These are phyloP conservation scores for Dioscorea cayenensis DNA, from an alignment of 116 monocot species.

Conservation along the genomic window DNA sequence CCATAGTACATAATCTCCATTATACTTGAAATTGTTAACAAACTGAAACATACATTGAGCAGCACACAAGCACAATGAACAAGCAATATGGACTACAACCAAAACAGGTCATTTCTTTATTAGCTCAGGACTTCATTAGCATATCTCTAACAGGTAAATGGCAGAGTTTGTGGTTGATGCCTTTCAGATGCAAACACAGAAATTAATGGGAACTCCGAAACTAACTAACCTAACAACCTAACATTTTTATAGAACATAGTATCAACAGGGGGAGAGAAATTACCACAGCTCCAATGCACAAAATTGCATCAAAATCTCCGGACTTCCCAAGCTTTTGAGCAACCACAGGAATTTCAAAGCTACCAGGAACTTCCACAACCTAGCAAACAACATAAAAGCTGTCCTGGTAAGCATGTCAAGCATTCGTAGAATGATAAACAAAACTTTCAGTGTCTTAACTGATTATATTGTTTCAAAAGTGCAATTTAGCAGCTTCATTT, in stretches of 20 bases:
- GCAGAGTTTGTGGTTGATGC: background rate
- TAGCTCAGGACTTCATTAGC: no score
- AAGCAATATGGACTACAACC: no score
- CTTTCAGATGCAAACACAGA: background rate
- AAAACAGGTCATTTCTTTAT: no score
- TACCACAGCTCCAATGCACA: slow-evolving; percentile 99
- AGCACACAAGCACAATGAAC: no score
- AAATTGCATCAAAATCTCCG: slow-evolving; percentile 69
- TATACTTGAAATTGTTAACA: no score
- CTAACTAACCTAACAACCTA: background rate
- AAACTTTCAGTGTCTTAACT: background rate
- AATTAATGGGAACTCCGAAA: no score
- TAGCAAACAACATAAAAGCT: slow-evolving; percentile 16
- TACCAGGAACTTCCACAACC: slow-evolving; percentile 93
- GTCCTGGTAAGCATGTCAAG: background rate
- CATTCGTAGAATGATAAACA: background rate
- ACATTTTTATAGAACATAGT: background rate
- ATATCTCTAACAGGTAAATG: background rate
- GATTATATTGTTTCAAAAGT: no score
- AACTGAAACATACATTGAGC: no score
- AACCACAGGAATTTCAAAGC: slow-evolving; percentile 95
- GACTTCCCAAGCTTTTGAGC: slow-evolving; percentile 86
- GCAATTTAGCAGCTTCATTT: no score
- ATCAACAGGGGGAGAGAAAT: background rate
- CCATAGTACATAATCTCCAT: no score